These are phyloP conservation scores for Acanthamoeba culbertsoni DNA, from an alignment of 208 protist genomes.

Conservation along the genomic window DNA sequence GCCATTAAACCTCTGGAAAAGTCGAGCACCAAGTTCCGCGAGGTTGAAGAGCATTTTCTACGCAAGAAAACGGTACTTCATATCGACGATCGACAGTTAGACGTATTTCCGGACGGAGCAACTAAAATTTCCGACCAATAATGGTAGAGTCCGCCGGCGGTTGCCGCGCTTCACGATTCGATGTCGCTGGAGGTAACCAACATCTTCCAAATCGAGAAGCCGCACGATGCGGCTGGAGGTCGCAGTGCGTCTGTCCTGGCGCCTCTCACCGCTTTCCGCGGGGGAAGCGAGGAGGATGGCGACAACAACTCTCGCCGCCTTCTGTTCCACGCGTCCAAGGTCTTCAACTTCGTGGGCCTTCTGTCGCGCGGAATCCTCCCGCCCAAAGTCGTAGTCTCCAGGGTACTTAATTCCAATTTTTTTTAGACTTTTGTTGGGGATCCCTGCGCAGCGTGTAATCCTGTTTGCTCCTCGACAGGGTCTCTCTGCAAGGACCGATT, in stretches of 20 bases:
- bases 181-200: not conserved
- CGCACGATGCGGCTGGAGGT: not conserved
- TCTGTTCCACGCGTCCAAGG: constrained; percentile 7
- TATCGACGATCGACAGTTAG: too few species aligned
- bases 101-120: too few species aligned
- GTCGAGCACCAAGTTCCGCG: not conserved
- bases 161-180: not conserved
- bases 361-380: constrained; percentile 67
- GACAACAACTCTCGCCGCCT: not conserved
- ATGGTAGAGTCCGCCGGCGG: not conserved
- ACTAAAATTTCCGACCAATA: too few species aligned
- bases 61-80: not conserved
- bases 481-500: constrained; percentile 48
- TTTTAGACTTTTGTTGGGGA: not conserved
- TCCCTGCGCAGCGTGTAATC: too few species aligned
- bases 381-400: constrained; percentile 53
- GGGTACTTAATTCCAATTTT: not conserved
- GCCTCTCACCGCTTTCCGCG: not conserved
- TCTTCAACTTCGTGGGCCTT: constrained; percentile 61
- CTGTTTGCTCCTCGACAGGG: not conserved
- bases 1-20: not conserved
- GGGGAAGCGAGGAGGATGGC: not conserved
- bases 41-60: not conserved
- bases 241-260: too few species aligned
- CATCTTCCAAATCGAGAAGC: not conserved